Base-by-base conservation (phyloP, 192 early-diverging fungal species). In the Rhizophlyctis rosea region DNA sequence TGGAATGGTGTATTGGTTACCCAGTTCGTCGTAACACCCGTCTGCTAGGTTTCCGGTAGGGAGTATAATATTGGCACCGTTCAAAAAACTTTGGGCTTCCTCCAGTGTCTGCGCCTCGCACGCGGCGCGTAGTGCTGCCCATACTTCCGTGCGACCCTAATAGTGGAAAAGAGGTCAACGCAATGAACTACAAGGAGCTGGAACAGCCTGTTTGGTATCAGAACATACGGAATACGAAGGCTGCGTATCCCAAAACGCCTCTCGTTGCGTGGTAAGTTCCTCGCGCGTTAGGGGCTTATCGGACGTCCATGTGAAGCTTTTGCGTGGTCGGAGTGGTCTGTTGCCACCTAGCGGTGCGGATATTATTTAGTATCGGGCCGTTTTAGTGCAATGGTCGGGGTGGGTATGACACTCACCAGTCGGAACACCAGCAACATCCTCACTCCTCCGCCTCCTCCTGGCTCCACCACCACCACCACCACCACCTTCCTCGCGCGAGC, bases 21-120 rank as follows among this genome's bases (percentile, higher is more conserved):
- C 90, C 14, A 79, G 81, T 63, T 87, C 87, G 67, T 92, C 90
- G 64, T 88, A 92, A 24, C 81, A 90, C n/a, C 90, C 90, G 64
- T 91, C 89, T 0, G 67, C 54, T 13, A 86, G 70, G 11, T 81
- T 79, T 0, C 88, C 89, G 1, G 87, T 90, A 2, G 90, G 90
- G 34, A 89, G 73, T 4, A 70, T 80, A 21, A 91, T 78, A 30
- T 83, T 80, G 32, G 76, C 85, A 39, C 86, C 79, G 30, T 89
- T 87, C 23, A 91, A 50, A 30, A 91, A 87, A 1, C 80, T 80
- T 35, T 71, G 78, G 23, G 90, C 83, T 30, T 85, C 67, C 55
- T 70, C 70, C 2, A 64, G 24, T 34, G 79, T 76, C 28, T 69
- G 64, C 30, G 78, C 74, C 66, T 81, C 78, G 63, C 79, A 80